These are phyloP conservation scores for Erigeron canadensis DNA, from an alignment of 129 eudicot species.

Conservation along the genomic window DNA sequence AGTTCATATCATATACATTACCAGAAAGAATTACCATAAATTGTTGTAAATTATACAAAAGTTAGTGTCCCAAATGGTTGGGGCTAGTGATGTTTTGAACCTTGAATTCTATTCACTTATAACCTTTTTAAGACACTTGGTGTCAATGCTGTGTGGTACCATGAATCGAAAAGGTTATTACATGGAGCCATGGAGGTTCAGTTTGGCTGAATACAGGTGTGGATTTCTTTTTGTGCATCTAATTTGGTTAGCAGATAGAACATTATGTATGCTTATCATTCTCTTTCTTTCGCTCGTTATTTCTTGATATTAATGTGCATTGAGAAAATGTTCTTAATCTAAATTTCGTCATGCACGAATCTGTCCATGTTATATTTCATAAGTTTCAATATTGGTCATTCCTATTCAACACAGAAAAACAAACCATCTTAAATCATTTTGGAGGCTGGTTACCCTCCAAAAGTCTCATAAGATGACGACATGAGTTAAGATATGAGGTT, in stretches of 20 bases:
- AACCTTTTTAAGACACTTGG: neutral
- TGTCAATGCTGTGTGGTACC: slow-evolving; percentile 25
- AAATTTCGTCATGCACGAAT: no score
- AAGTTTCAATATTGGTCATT: no score
- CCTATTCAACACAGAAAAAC: no score
- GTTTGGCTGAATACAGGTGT: slow-evolving; percentile 18
- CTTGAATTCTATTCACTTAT: slow-evolving; percentile 3
- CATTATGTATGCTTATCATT: neutral
- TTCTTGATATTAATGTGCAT: no score
- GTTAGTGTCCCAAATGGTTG: slow-evolving; percentile 25
- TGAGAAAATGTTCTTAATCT: no score
- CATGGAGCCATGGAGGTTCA: slow-evolving; percentile 25
- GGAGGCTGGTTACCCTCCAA: neutral
- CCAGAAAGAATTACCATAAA: slow-evolving; percentile 24
- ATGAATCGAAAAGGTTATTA: slow-evolving; percentile 29
- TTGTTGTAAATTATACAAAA: slow-evolving; percentile 24
- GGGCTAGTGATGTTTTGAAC: slow-evolving; percentile 29
- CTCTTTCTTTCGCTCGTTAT: no score
- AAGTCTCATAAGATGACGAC: neutral
- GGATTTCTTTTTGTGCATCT: slow-evolving; percentile 13
- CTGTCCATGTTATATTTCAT: no score
- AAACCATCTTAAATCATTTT: neutral
- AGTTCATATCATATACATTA: slow-evolving; percentile 26
- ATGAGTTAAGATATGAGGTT: no score
- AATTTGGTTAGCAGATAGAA: neutral